phyloP scores from a whole-genome alignment of 805 yeast species.

The Myxozyma mucilagina region DNA sequence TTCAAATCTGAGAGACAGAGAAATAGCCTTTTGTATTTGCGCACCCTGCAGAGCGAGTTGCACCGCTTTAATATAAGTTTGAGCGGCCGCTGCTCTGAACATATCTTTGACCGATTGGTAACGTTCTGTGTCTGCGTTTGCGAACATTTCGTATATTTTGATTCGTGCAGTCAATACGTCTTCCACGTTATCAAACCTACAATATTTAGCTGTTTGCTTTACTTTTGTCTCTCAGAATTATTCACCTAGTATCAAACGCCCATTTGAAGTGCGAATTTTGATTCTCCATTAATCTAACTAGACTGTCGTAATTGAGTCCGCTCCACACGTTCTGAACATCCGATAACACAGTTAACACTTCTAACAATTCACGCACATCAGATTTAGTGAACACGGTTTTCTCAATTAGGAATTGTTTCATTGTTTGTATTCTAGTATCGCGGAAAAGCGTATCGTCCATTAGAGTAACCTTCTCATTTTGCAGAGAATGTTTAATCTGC shows the following conservation, averaged over 20 bases:
- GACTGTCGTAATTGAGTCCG: not conserved
- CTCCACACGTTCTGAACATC: constrained; percentile 13
- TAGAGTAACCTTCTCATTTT: not conserved
- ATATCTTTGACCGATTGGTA: not conserved
- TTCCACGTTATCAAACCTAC: constrained; percentile 14
- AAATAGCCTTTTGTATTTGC: constrained; percentile 34
- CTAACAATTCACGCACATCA: not conserved
- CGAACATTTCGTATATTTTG: constrained; percentile 1
- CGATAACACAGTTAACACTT: constrained; percentile 8
- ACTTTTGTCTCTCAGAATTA: too few relatives aligned
- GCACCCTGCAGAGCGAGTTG: constrained; percentile 26
- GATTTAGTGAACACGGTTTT: not conserved
- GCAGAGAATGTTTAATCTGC: not conserved
- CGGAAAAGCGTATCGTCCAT: not conserved
- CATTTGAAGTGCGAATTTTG: not conserved
- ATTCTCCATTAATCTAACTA: not conserved
- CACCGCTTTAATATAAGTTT: not conserved
- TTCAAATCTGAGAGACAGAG: constrained; percentile 34
- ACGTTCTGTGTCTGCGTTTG: not conserved
- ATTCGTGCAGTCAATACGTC: constrained; percentile 14
- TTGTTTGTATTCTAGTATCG: not conserved
- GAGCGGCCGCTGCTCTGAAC: not conserved
- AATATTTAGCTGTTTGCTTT: not conserved
- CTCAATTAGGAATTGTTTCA: not conserved
- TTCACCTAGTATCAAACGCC: constrained; percentile 7